Evolutionary conservation across 2,329 filamentous ascomycete species (phyloP).

Genomic region (Aspergillus novoparasiticus): DNA sequence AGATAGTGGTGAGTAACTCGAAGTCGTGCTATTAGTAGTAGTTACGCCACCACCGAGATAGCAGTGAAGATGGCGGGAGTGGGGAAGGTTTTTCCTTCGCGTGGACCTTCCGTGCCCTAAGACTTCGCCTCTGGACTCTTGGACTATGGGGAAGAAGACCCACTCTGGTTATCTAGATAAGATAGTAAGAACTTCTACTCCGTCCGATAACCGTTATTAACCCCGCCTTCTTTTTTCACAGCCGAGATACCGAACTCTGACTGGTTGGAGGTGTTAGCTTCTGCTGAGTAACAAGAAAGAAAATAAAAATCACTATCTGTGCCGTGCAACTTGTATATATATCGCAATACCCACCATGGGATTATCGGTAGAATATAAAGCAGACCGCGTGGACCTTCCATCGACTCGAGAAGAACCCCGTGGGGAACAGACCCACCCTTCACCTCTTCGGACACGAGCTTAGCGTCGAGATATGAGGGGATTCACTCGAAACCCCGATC

Average conservation of each 20-base stretch:
- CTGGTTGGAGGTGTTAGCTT: neutral
- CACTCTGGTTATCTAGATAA: neutral
- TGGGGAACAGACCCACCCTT: constrained; percentile 5
- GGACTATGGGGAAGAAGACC: neutral
- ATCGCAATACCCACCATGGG: neutral
- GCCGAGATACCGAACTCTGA: neutral
- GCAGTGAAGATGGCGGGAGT: neutral
- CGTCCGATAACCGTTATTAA: no score
- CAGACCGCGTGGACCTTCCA: constrained; percentile 17
- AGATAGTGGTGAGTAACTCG: neutral
- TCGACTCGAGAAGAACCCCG: constrained; percentile 1
- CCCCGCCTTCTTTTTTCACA: neutral
- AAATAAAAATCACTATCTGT: neutral
- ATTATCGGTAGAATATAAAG: neutral
- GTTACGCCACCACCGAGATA: neutral
- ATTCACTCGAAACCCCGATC: neutral
- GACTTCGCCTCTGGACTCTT: neutral
- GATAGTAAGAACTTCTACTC: no score
- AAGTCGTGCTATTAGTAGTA: neutral
- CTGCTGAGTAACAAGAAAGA: neutral
- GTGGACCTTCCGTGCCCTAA: constrained; percentile 4
- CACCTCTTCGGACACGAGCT: constrained; percentile 7
- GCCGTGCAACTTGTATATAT: neutral
- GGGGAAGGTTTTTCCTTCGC: neutral
- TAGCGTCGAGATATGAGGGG: neutral